Evolutionary conservation across 352 stramenopile species (phyloP).

Genomic region (Phytophthora pisi): DNA sequence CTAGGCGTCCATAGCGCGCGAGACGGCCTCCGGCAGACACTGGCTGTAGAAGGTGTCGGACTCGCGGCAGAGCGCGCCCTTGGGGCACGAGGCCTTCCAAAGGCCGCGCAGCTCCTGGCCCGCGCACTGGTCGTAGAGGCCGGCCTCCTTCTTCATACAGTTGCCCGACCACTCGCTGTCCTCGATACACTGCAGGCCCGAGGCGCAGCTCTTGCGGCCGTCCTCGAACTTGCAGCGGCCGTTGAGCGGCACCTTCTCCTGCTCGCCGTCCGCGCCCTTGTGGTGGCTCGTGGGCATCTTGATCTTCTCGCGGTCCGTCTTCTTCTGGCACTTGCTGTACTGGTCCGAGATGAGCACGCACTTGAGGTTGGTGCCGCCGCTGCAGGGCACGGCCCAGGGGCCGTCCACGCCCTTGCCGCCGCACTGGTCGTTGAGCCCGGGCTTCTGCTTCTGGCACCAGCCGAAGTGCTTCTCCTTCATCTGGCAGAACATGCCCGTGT

Average conservation of each 20-base stretch:
- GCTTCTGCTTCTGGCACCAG: conserved; percentile 35
- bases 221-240: conserved; percentile 37
- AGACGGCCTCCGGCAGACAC: conserved; percentile 30
- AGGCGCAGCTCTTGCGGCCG: conserved; percentile 21
- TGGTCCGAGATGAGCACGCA: conserved; percentile 33
- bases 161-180: conserved; percentile 33
- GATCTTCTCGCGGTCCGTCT: conserved; percentile 24
- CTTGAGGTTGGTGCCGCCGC: conserved; percentile 19
- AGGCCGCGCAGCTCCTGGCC: conserved; percentile 27
- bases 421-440: conserved; percentile 35
- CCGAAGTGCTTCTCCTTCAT: conserved; percentile 31
- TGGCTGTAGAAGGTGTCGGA: conserved; percentile 41
- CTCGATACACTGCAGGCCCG: conserved; percentile 35
- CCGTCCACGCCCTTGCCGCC: conserved; percentile 26
- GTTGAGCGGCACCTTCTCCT: conserved; percentile 27
- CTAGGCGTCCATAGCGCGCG: conserved; percentile 30
- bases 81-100: conserved; percentile 40
- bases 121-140: conserved; percentile 35
- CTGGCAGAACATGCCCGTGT: conserved; percentile 35
- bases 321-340: conserved; percentile 42
- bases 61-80: conserved; percentile 27
- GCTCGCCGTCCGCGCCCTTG: conserved; percentile 13
- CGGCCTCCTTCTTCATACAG: conserved; percentile 38
- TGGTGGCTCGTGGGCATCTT: conserved; percentile 22
- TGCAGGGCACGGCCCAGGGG: conserved; percentile 33